These are phyloP conservation scores for Phytophthora nicotianae DNA, from an alignment of 352 stramenopile species.

Conservation along the genomic window DNA sequence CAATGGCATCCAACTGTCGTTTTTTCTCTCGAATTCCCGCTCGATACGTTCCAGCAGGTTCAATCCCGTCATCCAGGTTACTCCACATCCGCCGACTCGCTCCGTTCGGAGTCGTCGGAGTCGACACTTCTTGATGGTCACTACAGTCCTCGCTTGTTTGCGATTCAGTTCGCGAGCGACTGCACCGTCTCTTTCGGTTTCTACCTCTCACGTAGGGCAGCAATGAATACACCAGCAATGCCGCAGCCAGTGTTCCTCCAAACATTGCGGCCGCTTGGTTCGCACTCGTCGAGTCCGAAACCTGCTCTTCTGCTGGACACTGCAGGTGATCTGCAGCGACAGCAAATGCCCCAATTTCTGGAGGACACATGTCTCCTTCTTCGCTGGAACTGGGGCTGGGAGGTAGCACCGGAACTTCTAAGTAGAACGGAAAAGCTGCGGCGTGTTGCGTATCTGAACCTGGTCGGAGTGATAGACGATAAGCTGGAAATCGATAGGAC, in stretches of 20 bases:
- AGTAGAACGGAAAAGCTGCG: constrained; percentile 26
- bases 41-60: constrained; percentile 19
- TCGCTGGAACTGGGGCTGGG: constrained; percentile 11
- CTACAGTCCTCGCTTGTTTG: constrained; percentile 11
- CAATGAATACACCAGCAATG: constrained; percentile 35
- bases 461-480: constrained; percentile 29
- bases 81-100: constrained; percentile 25
- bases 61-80: constrained; percentile 20
- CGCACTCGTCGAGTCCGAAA: constrained; percentile 11
- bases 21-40: constrained; percentile 12
- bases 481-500: constrained; percentile 5
- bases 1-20: constrained; percentile 15
- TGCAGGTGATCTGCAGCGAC: constrained; percentile 24
- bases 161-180: constrained; percentile 15
- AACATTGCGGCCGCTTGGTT: constrained; percentile 31
- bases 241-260: constrained; percentile 32
- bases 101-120: constrained; percentile 21
- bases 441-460: constrained; percentile 5
- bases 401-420: constrained; percentile 17
- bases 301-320: constrained; percentile 7
- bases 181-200: constrained; percentile 19
- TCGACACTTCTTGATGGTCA: constrained; percentile 11
- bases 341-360: constrained; percentile 26
- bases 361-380: constrained; percentile 24
- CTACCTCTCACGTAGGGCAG: constrained; percentile 30